Percentiles rank a stretch among this genome's conserved stretches.
phyloP scores from a whole-genome alignment of 2,329 filamentous ascomycete species.

The Curvularia sp. region DNA sequence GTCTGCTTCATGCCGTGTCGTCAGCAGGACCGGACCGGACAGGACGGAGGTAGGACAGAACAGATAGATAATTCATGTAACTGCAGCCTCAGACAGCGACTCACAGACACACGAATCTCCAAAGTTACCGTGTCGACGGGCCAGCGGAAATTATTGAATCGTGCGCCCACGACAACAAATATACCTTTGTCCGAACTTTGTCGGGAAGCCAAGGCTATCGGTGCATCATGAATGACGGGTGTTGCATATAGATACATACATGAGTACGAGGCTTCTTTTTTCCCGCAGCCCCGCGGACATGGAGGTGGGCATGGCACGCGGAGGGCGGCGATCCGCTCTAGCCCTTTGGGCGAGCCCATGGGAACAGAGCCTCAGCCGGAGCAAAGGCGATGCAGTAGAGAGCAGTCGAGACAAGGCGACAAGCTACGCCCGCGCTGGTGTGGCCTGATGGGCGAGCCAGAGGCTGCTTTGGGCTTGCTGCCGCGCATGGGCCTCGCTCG shows the following conservation, averaged over 20 bases:
- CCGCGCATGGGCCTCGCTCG: slow-evolving; percentile 22
- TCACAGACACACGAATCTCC: not conserved
- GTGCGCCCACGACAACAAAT: not conserved
- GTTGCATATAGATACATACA: not conserved
- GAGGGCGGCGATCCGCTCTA: too few species aligned
- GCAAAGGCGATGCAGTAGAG: not conserved
- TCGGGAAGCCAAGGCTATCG: not conserved
- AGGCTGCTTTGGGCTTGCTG: slow-evolving; percentile 19
- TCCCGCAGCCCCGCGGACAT: slow-evolving; percentile 9
- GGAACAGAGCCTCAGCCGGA: too few species aligned
- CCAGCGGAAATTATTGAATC: not conserved
- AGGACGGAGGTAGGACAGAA: not conserved
- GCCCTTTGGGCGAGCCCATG: too few species aligned
- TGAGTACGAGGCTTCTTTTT: not conserved
- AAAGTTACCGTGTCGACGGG: not conserved
- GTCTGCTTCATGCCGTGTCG: not conserved
- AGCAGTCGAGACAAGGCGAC: slow-evolving; percentile 13
- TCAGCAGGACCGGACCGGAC: not conserved
- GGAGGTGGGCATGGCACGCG: slow-evolving; percentile 3
- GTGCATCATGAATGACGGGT: not conserved
- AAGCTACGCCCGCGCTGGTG: slow-evolving; percentile 4
- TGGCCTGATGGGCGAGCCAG: slow-evolving; percentile 19
- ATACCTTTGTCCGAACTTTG: not conserved
- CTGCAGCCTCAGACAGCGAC: not conserved
- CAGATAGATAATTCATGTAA: not conserved